Percentiles rank a stretch among this genome's conserved stretches.
phyloP scores from a whole-genome alignment of 345 rosid genomes.

The Camelina hispida region DNA sequence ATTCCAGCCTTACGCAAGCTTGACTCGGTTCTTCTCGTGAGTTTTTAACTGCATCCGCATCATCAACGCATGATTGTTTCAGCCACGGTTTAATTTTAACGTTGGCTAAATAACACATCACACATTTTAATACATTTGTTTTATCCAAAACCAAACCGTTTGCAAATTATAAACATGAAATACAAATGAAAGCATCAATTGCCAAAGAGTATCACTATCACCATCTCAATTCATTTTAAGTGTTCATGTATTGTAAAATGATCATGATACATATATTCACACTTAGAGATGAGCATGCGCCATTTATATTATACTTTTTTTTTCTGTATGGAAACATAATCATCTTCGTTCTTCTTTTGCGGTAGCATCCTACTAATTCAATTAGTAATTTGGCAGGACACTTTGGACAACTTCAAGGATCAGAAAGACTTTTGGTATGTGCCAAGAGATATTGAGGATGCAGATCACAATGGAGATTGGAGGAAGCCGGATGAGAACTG shows the following conservation, averaged over 20 bases:
- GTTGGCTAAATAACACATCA: neutral
- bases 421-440: conserved; percentile 89
- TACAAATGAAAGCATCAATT: neutral
- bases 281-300: neutral
- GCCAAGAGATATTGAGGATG: conserved; percentile 55
- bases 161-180: conserved; percentile 4
- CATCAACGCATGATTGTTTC: conserved; percentile 3
- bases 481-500: conserved; percentile 64
- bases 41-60: conserved; percentile 32
- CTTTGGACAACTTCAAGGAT: conserved; percentile 69
- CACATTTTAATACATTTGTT: neutral
- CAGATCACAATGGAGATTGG: conserved; percentile 52
- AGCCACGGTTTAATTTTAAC: neutral
- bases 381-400: conserved; percentile 56
- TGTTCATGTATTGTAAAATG: neutral
- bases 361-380: conserved; percentile 1
- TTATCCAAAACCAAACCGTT: neutral
- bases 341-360: neutral
- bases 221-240: neutral
- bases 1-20: conserved; percentile 90
- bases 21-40: conserved; percentile 79
- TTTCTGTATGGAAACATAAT: neutral
- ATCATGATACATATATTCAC: neutral
- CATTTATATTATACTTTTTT: too few species aligned
- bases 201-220: neutral